Conservation (phyloP, 2,329 filamentous ascomycete species). For the Stagonosporopsis cucurbitacearum region DNA sequence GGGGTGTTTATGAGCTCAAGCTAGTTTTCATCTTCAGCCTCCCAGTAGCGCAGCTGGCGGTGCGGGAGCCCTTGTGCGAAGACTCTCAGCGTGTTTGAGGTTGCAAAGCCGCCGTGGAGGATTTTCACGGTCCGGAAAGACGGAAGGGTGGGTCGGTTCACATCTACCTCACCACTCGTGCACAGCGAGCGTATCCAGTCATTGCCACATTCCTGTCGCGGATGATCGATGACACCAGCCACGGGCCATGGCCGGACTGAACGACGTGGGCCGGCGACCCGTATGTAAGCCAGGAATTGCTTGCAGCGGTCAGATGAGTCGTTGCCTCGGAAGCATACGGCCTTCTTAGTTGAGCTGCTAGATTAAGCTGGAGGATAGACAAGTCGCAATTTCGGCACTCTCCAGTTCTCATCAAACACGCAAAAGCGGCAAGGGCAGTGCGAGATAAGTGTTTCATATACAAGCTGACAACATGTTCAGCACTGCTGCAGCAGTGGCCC, state of each 20-base stretch:
- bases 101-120: constrained; percentile 12
- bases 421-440: constrained; percentile 12
- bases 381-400: constrained; percentile 38
- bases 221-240: constrained; percentile 7
- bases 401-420: constrained; percentile 24
- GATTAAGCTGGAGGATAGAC: constrained; percentile 22
- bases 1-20: constrained; percentile 30
- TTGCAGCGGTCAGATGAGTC: constrained; percentile 22
- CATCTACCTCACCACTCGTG: background rate
- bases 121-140: constrained; percentile 15
- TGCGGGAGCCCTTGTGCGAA: constrained; percentile 31
- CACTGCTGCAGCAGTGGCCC: background rate
- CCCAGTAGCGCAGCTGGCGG: constrained; percentile 21
- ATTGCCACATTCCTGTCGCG: constrained; percentile 17
- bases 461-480: background rate
- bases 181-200: constrained; percentile 1
- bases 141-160: constrained; percentile 13
- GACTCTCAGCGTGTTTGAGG: constrained; percentile 22
- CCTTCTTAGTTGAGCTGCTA: constrained; percentile 13
- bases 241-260: background rate
- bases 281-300: constrained; percentile 27
- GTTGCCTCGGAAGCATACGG: constrained; percentile 16
- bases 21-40: constrained; percentile 30
- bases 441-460: background rate
- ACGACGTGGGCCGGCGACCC: constrained; percentile 10